Base-by-base conservation (phyloP, 1,284 basidiomycete genomes). In the Sporisorium graminicola region DNA sequence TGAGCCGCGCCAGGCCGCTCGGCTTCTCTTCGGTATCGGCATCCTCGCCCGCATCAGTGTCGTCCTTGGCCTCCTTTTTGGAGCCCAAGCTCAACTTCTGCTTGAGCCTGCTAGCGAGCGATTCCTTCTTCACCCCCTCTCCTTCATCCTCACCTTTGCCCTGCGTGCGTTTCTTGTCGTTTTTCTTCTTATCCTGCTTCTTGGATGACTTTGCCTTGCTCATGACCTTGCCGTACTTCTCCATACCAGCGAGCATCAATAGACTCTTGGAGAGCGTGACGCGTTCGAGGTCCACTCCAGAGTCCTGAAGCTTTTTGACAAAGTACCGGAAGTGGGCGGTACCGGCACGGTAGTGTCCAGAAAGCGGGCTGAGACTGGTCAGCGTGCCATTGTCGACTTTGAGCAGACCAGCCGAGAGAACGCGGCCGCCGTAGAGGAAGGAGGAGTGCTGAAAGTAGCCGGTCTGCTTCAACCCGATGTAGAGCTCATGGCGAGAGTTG, bases 371-470 rank as follows among this genome's bases (percentile, higher is more conserved):
- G 7, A 82, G 55, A 44, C 65, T 71, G 44, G 75, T 78, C 5
- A 82, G 57, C 1, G 58, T 59, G 14, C 81, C 81, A 24, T 82
- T 61, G 50, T 78, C 65, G 18, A 72, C 78, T 46, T 74, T 76
- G 55, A 82, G 59, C 43, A 82, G 43, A 14, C 81, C 81, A 0
- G 80, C 81, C 1, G 78, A 78, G 29, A 82, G 74, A 6, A 82
- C 81, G 1, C 79, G 51, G 4, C 79, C 75, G 14, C 81, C 81
- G 33, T 76, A 80, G 26, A 82, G 67, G 76, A 82, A 82, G 33
- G 65, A 70, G 5, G 76, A 78, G 50, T 82, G 81, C 44, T 82
- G 81, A 31, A 82, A 82, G 37, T 78, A 80, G 43, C 81, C 81
- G 16, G 78, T 81, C 58, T 77, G 70, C 60, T 82, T 82, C 47